Conservation (phyloP, 345 rosid species). For the Passiflora organensis region DNA sequence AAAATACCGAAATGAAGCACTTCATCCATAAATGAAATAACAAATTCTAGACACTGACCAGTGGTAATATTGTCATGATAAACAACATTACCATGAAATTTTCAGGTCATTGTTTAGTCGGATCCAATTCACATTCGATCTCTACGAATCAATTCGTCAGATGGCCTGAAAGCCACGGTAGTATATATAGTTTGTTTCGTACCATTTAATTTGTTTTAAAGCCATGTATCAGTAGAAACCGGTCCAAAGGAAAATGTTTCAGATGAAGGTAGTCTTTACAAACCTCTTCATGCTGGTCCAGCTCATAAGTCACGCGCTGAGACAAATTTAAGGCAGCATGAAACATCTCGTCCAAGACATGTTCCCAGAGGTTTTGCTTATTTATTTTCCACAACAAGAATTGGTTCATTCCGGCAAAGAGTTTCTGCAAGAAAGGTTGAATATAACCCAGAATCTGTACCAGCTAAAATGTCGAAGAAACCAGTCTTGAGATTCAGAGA, state of each 20-base stretch:
- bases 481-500: too few relatives aligned
- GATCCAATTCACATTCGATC: too few relatives aligned
- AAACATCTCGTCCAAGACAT: conserved; percentile 70
- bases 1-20: not conserved
- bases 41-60: too few relatives aligned
- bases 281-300: conserved; percentile 66
- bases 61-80: too few relatives aligned
- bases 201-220: too few relatives aligned
- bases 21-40: too few relatives aligned
- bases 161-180: too few relatives aligned
- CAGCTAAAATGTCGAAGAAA: not conserved
- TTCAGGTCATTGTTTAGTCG: too few relatives aligned
- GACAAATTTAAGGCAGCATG: conserved; percentile 77
- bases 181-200: too few relatives aligned
- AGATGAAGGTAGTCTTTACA: conserved; percentile 8
- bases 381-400: conserved; percentile 78
- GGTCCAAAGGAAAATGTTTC: not conserved
- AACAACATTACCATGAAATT: too few relatives aligned
- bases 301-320: conserved; percentile 47
- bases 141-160: too few relatives aligned
- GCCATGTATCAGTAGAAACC: not conserved
- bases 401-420: conserved; percentile 31
- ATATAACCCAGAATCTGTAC: not conserved
- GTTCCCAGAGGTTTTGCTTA: conserved; percentile 36
- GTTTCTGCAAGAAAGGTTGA: conserved; percentile 41